Conservation (phyloP, 129 eudicot species). For the sunflower (Helianthus annuus) region DNA sequence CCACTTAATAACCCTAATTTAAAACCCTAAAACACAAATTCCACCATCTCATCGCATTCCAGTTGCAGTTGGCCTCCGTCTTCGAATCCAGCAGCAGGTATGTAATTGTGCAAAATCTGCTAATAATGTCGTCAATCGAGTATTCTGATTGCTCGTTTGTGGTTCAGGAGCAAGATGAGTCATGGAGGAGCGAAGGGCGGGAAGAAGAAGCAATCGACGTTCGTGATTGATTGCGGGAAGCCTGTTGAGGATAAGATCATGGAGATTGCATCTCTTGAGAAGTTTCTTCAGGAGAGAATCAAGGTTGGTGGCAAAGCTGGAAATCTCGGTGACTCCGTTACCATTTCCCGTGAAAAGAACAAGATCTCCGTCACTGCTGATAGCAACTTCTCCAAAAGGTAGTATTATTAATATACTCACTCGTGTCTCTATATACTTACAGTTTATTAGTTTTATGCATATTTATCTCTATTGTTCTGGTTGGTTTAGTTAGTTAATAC, state of each 20-base stretch:
- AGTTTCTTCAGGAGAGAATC: slow-evolving; percentile 55
- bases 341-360: slow-evolving; percentile 50
- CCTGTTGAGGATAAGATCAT: slow-evolving; percentile 57
- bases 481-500: neutral
- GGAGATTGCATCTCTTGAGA: slow-evolving; percentile 53
- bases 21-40: too few relatives aligned
- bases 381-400: slow-evolving; percentile 45
- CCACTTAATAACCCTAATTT: too few relatives aligned
- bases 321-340: slow-evolving; percentile 51
- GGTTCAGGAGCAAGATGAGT: slow-evolving; percentile 39
- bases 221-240: slow-evolving; percentile 51
- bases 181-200: slow-evolving; percentile 31
- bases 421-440: neutral
- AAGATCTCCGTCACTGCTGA: slow-evolving; percentile 48
- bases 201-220: slow-evolving; percentile 45
- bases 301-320: slow-evolving; percentile 60
- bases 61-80: slow-evolving; percentile 19
- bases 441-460: neutral
- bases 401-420: neutral
- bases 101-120: too few relatives aligned
- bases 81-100: slow-evolving; percentile 21
- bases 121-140: neutral
- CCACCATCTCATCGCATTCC: too few relatives aligned
- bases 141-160: neutral
- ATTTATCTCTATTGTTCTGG: neutral